Conservation (phyloP, 257 asterid species). For the Echium plantagineum region DNA sequence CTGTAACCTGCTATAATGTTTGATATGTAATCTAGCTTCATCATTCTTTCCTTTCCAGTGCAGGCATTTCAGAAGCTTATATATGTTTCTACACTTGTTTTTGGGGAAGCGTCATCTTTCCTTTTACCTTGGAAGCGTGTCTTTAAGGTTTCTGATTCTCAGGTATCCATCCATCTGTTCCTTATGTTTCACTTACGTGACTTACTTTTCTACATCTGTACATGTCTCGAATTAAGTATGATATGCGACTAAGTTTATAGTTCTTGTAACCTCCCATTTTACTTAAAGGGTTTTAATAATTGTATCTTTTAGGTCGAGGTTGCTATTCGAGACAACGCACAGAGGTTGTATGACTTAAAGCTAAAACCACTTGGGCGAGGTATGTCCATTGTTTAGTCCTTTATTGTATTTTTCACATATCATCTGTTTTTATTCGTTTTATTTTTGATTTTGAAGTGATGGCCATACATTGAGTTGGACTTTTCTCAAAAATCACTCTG, state of each 20-base stretch:
- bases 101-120: constrained; percentile 92
- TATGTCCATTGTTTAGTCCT: constrained; percentile 14
- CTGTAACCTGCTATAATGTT: constrained; percentile 8
- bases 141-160: constrained; percentile 83
- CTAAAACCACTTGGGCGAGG: constrained; percentile 65
- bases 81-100: constrained; percentile 83
- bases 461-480: too few species aligned
- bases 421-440: neutral
- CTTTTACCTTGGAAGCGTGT: constrained; percentile 98
- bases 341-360: constrained; percentile 63
- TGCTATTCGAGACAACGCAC: constrained; percentile 89
- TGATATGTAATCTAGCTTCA: constrained; percentile 34
- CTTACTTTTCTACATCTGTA: neutral
- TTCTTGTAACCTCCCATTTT: neutral
- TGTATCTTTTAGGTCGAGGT: constrained; percentile 63
- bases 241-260: neutral
- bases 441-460: neutral
- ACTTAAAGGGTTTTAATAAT: constrained; percentile 2
- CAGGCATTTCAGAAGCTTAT: constrained; percentile 99
- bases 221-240: neutral
- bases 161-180: constrained; percentile 37
- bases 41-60: constrained; percentile 48
- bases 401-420: neutral
- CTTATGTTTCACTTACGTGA: neutral
- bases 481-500: too few species aligned